Evolutionary conservation across 768 basidiomycete genomes (phyloP).

Genomic region (Tricholomella constricta): DNA sequence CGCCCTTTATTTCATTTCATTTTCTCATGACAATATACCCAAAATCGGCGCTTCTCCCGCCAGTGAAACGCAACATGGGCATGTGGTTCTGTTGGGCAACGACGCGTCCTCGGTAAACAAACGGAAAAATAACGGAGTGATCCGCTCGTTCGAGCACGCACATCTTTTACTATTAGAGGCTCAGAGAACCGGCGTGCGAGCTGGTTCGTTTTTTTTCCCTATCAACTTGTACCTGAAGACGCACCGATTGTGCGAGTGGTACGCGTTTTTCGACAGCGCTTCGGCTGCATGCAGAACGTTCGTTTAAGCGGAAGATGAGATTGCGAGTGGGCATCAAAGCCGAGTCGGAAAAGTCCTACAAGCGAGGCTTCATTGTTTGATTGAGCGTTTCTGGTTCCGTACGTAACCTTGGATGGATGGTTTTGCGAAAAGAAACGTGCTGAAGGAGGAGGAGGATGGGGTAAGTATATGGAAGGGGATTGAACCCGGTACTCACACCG

Average conservation of each 20-base stretch:
- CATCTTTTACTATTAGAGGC: background rate
- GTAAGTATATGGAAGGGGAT: no score
- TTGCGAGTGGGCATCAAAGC: background rate
- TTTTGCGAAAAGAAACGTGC: no score
- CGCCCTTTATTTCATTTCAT: no score
- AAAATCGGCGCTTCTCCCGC: slow-evolving; percentile 1
- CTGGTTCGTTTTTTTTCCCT: background rate
- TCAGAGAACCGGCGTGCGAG: background rate
- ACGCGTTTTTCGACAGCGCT: no score
- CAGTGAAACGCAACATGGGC: slow-evolving; percentile 1
- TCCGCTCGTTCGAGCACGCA: background rate
- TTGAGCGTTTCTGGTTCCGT: no score
- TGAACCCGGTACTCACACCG: no score
- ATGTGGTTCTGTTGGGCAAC: slow-evolving; percentile 6
- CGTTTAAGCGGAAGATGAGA: background rate
- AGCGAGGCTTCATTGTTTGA: no score
- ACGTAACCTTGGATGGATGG: background rate
- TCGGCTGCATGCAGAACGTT: background rate
- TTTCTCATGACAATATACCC: slow-evolving; percentile 10
- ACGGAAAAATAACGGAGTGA: slow-evolving; percentile 5
- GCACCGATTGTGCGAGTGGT: background rate
- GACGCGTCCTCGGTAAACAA: slow-evolving; percentile 8
- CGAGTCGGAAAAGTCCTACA: background rate
- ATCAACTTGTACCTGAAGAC: slow-evolving; percentile 5
- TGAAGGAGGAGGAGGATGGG: no score